Conservation (phyloP, 768 basidiomycete species). For the Boletus sp. region DNA sequence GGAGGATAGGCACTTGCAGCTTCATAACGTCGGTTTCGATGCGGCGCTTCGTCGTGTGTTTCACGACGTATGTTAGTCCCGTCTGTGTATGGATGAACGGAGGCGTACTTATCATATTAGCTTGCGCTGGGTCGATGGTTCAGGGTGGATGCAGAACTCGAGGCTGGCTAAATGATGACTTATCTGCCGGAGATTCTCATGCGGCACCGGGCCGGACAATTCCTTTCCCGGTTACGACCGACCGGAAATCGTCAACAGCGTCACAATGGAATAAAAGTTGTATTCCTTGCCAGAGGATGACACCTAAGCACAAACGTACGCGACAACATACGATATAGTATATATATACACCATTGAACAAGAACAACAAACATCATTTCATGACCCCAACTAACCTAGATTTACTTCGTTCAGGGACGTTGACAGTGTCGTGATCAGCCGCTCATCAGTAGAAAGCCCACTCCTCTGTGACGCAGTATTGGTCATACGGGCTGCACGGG, state of each 20-base stretch:
- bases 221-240: constrained; percentile 22
- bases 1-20: constrained; percentile 54
- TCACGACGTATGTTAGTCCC: constrained; percentile 29
- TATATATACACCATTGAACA: constrained; percentile 20
- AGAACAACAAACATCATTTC: constrained; percentile 8
- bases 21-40: constrained; percentile 99
- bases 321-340: constrained; percentile 24
- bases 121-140: constrained; percentile 12
- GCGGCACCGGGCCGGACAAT: constrained; percentile 11
- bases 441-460: constrained; percentile 54
- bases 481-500: constrained; percentile 58
- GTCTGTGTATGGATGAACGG: constrained; percentile 18
- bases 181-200: constrained; percentile 8
- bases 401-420: not conserved
- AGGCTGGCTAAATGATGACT: constrained; percentile 16
- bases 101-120: constrained; percentile 60
- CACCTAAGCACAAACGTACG: constrained; percentile 2
- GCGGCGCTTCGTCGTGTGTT: constrained; percentile 85
- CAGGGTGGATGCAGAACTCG: constrained; percentile 12
- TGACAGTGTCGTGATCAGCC: not conserved
- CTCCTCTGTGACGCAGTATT: constrained; percentile 72
- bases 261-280: not conserved
- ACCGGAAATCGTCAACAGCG: not conserved
- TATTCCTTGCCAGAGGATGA: constrained; percentile 20
- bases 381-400: not conserved